phyloP scores from a whole-genome alignment of 352 stramenopile genomes.

The Pythium diclinum region DNA sequence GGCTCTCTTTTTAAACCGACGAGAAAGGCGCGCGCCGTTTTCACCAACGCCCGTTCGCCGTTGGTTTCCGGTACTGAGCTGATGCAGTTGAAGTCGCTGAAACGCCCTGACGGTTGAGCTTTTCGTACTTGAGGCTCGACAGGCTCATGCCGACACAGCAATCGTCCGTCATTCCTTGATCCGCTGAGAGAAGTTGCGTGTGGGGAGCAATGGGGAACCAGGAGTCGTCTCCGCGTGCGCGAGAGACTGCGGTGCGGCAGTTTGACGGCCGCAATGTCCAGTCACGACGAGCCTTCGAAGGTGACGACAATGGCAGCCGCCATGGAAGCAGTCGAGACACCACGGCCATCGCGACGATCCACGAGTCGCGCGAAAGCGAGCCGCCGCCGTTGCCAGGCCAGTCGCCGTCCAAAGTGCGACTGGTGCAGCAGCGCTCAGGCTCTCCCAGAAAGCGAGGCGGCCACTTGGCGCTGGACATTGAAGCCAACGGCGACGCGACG shows the following conservation, averaged over 20 bases:
- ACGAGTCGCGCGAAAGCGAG: conserved; percentile 20
- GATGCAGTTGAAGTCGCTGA: background rate
- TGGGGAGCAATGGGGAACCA: conserved; percentile 14
- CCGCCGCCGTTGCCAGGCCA: conserved; percentile 5
- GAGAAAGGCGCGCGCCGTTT: too few species aligned
- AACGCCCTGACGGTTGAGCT: background rate
- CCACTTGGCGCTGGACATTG: conserved; percentile 17
- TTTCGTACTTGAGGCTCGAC: background rate
- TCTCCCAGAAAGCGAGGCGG: conserved; percentile 2
- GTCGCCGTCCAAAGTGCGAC: conserved; percentile 3
- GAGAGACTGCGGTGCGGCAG: conserved; percentile 8
- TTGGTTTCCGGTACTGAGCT: background rate
- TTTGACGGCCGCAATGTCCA: conserved; percentile 18
- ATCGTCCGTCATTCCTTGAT: background rate
- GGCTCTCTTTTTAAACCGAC: too few species aligned
- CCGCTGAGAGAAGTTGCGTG: background rate
- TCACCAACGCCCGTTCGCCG: background rate
- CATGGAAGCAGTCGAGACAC: conserved; percentile 15
- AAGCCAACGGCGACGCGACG: background rate
- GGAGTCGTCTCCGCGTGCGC: conserved; percentile 7
- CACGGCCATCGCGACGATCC: background rate
- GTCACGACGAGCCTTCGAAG: conserved; percentile 2
- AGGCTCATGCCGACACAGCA: background rate
- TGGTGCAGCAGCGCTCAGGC: background rate
- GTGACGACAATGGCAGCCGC: background rate